Evolutionary conservation across 345 rosid genomes (phyloP), one percentile per base, ranked within the genome.

Genomic region (Linum lewisii): DNA sequence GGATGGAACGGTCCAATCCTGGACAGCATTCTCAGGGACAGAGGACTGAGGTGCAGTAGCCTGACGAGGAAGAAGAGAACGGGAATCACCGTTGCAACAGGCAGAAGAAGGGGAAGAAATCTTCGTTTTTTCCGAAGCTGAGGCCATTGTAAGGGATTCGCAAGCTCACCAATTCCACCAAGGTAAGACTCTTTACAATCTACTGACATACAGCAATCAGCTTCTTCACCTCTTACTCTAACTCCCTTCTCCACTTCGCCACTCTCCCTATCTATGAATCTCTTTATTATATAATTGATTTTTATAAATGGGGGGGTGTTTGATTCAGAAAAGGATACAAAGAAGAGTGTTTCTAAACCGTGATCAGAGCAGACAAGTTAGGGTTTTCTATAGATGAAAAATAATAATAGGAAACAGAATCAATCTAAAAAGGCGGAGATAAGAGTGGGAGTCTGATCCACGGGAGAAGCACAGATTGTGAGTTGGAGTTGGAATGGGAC

Each of bases 121-220:
- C 96, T 95, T 74, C 90, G 90, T 62, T 75, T 75, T 84, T 88
- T 88, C 62, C 96, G 86, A 24, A 86, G 82, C 51, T 88, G 96
- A 58, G 96, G 96, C 90, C 96, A 88, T 92, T 88, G 98, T 58
- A 84, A 66, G 47, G 96, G 96, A 72, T 92, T 92, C 37, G 78
- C 81, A 51, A 83, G 86, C 74, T 74, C 87, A 49, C 95, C 90
- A 77, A 86, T 80, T 83, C 87, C 96, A 78, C 87, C 81, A 72
- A 73, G 71, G 70, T 72, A 71, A 71, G 77, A 71, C 81, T 68
- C 90, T 38, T 63, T 62, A 70, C 90, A 92, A 66, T 83, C 88
- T 66, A 78, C 79, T 84, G 93, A 88, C 96, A 92, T 88, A 86
- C 98, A 92, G 92, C 93, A 84, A 54, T 66, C 15, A 55, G 58